Percentiles rank a stretch among this genome's conserved stretches.
Evolutionary conservation across 805 yeast species (phyloP).

Genomic region (Ogataea wickerhamii): DNA sequence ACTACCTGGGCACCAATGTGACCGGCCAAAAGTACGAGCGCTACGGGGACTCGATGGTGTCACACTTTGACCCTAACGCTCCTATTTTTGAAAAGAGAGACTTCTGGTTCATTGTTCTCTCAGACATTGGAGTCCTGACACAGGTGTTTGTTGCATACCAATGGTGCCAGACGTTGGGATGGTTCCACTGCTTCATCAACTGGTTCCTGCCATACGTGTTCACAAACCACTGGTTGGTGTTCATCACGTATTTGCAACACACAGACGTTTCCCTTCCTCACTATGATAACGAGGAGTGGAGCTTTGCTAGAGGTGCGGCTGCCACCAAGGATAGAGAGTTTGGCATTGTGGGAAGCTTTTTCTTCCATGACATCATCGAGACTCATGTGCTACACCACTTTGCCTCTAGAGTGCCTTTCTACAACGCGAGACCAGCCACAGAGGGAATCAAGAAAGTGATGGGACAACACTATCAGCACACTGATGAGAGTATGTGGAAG

Average conservation of each 20-base stretch:
- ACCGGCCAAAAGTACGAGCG: conserved; percentile 67
- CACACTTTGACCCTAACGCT: conserved; percentile 71
- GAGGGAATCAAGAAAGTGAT: conserved; percentile 76
- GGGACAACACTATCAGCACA: conserved; percentile 73
- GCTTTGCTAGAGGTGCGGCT: conserved; percentile 85
- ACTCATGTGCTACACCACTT: conserved; percentile 88
- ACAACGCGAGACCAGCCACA: conserved; percentile 77
- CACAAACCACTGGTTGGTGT: conserved; percentile 88
- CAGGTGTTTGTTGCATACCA: conserved; percentile 52
- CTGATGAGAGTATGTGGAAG: conserved; percentile 70
- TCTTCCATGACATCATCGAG: conserved; percentile 87
- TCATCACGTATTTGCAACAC: conserved; percentile 82
- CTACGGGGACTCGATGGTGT: conserved; percentile 43
- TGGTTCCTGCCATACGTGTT: conserved; percentile 75
- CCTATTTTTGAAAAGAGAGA: conserved; percentile 73
- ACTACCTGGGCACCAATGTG: conserved; percentile 63
- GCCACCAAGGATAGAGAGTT: conserved; percentile 84
- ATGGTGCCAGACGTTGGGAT: conserved; percentile 62
- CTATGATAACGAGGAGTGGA: conserved; percentile 74
- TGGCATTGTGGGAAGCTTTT: conserved; percentile 72
- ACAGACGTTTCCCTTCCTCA: conserved; percentile 78
- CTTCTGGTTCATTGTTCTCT: conserved; percentile 64
- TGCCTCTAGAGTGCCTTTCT: conserved; percentile 80
- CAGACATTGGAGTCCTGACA: conserved; percentile 66
- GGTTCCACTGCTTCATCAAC: conserved; percentile 57